Conservation (phyloP, 345 rosid genomes). For the Syzygium aromaticum region DNA sequence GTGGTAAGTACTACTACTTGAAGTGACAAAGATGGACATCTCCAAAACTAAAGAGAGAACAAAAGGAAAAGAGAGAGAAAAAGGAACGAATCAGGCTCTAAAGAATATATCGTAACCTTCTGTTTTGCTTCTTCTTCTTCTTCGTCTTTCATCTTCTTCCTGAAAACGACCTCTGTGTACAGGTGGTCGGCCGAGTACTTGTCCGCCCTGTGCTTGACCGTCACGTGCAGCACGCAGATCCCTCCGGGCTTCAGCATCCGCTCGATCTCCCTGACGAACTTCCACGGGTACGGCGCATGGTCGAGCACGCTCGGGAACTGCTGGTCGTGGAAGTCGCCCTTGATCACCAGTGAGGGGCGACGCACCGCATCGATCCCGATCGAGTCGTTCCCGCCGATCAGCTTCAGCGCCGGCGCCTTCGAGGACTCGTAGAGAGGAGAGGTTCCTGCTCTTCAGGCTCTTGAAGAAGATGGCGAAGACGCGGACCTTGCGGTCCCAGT, state of each 20-base stretch:
- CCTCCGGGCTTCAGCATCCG: slow-evolving; percentile 70
- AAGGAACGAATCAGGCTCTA: background rate
- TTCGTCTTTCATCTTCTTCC: slow-evolving; percentile 20
- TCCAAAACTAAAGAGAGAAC: background rate
- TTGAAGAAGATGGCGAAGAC: slow-evolving; percentile 64
- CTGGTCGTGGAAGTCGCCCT: slow-evolving; percentile 78
- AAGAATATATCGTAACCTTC: background rate
- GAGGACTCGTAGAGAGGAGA: slow-evolving; percentile 49
- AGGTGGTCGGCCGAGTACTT: slow-evolving; percentile 88
- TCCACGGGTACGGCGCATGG: slow-evolving; percentile 69
- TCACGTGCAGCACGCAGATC: slow-evolving; percentile 67
- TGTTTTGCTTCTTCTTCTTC: background rate
- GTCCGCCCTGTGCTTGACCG: slow-evolving; percentile 47
- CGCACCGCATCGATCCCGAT: slow-evolving; percentile 88
- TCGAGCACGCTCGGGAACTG: slow-evolving; percentile 94
- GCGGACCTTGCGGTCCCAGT: slow-evolving; percentile 74
- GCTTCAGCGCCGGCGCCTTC: slow-evolving; percentile 66
- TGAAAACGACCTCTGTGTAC: slow-evolving; percentile 65
- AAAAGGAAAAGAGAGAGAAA: background rate
- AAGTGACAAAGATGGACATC: background rate
- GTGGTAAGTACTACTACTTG: background rate
- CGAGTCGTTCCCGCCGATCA: slow-evolving; percentile 54
- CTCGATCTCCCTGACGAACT: slow-evolving; percentile 73
- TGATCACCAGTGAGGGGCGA: slow-evolving; percentile 56
- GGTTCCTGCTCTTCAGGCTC: slow-evolving; percentile 11